A percentile compares a stretch with the other conserved stretches of the same genome.
These are phyloP conservation scores for Hypoxylon sp. DNA, from an alignment of 2,329 filamentous ascomycete genomes.

Conservation along the genomic window DNA sequence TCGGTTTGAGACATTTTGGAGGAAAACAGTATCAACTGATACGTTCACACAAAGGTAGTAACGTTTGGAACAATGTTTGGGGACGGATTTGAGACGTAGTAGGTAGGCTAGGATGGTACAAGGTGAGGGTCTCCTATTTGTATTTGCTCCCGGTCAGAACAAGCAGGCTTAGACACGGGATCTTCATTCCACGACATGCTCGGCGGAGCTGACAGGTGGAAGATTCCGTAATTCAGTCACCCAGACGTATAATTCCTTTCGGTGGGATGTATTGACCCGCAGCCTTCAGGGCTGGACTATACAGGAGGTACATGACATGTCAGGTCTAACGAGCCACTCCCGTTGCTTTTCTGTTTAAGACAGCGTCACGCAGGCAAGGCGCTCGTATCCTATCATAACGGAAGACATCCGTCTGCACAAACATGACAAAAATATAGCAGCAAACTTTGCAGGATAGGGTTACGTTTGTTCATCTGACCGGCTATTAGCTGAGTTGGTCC, in stretches of 20 bases:
- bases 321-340: background rate
- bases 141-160: background rate
- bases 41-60: background rate
- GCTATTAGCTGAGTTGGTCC: background rate
- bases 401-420: background rate
- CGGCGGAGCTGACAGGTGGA: background rate
- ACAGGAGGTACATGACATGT: background rate
- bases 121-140: constrained; percentile 3
- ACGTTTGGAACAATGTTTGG: background rate
- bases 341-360: constrained; percentile 3
- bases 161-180: background rate
- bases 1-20: constrained; percentile 17
- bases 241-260: background rate
- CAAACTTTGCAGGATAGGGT: background rate
- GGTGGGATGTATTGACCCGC: background rate
- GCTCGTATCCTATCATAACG: constrained; percentile 5
- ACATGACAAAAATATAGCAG: background rate
- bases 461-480: constrained; percentile 3
- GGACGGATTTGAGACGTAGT: background rate
- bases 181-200: background rate
- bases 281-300: background rate
- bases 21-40: background rate
- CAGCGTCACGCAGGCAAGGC: background rate
- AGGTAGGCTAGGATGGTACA: background rate
- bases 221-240: background rate